Base-by-base conservation (phyloP, 345 rosid genomes). In the Schrenkiella parvula region DNA sequence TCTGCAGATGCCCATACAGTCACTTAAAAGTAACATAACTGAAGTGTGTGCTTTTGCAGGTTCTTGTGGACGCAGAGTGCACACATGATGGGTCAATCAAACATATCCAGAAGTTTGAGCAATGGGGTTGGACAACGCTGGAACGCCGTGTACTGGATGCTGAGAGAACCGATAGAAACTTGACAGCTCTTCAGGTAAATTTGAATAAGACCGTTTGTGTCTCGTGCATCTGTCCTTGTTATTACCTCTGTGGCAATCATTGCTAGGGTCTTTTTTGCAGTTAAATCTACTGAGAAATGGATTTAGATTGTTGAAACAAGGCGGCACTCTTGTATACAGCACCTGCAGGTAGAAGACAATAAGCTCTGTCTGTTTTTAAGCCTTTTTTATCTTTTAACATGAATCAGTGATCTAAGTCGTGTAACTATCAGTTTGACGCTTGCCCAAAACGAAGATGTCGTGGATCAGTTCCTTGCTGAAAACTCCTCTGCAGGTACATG, bases 51-150 rank as follows among this genome's bases (percentile, higher is more conserved):
- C 22, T 47, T 11, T 28, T 79, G 68, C 83, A 92, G 97, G 95
- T 95, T 35, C 96, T 95, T 31, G 99, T 95, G 58, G 99, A 95
- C 82, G 99, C 99, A 44, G 99, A 91, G 70, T 95, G 97, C 78
- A 95, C 97, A 68, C 99, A 91, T 78, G 99, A 95, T 79, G 99
- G 99, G 10, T 95, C 99, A 23, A 79, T 91, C 52, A 85, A 77
- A 72, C 97, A 91, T 73, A 79, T 95, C 63, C 96, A 91, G 68
- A 95, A 95, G 74, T 95, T 87, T 84, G 99, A 91, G 76, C 83
- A 87, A 6, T 95, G 97, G 97, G 97, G 96, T 47, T 95, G 99
- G 96, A 84, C 76, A 79, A 88, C 97, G 25, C 82, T 95, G 78
- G 82, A 89, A 75, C 91, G 83, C 8, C 99, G 99, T 74, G 92